phyloP scores from a whole-genome alignment of 1,139 yeast species.

The Sugiyamaella sp. region DNA sequence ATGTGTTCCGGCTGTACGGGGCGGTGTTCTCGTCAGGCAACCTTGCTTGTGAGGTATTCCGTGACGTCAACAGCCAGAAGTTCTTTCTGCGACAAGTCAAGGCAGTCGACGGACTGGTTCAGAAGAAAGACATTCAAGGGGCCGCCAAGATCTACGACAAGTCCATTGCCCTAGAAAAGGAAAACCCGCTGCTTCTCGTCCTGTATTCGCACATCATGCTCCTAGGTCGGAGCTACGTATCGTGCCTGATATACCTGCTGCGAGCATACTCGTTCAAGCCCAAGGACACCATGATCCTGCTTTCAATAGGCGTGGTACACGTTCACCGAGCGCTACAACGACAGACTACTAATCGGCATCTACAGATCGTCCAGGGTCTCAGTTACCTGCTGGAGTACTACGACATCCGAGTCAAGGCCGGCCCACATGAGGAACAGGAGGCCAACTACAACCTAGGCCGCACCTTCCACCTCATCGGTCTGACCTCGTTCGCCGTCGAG shows the following conservation, averaged over 20 bases:
- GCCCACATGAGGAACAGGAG: constrained; percentile 67
- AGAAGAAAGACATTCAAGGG: constrained; percentile 62
- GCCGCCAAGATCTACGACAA: constrained; percentile 70
- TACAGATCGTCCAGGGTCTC: constrained; percentile 84
- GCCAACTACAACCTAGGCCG: constrained; percentile 83
- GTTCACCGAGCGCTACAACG: constrained; percentile 94
- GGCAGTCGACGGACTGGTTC: constrained; percentile 74
- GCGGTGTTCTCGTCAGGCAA: constrained; percentile 68
- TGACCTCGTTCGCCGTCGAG: constrained; percentile 67
- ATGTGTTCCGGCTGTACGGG: constrained; percentile 65
- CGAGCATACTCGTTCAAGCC: constrained; percentile 49
- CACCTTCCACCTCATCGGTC: constrained; percentile 79
- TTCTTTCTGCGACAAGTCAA: constrained; percentile 86
- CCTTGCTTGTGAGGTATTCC: constrained; percentile 59
- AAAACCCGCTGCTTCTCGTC: constrained; percentile 72
- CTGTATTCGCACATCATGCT: constrained; percentile 80
- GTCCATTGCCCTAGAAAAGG: constrained; percentile 44
- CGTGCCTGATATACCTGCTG: constrained; percentile 71
- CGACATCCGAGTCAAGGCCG: constrained; percentile 47
- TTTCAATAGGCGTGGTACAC: constrained; percentile 77
- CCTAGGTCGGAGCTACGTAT: constrained; percentile 79
- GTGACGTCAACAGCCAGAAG: constrained; percentile 84
- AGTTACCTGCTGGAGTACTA: constrained; percentile 75
- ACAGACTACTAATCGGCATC: constrained; percentile 79
- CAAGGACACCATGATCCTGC: constrained; percentile 76